These are phyloP conservation scores for Sclerotinia minor DNA, from an alignment of 2,329 filamentous ascomycete species.

Conservation along the genomic window DNA sequence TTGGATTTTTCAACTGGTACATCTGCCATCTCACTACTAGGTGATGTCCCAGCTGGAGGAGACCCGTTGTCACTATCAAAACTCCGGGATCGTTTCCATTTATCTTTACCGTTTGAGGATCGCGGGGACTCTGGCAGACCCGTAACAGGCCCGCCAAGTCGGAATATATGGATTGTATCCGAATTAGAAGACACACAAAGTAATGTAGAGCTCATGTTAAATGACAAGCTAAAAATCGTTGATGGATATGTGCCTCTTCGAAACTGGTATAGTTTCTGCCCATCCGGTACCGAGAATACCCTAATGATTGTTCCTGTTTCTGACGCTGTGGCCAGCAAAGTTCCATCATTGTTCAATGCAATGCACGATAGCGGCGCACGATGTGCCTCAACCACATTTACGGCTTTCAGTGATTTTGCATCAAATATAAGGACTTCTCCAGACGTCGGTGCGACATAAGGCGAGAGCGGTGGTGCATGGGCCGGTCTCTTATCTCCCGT, in stretches of 20 bases:
- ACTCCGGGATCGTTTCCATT: constrained; percentile 45
- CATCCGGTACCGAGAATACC: constrained; percentile 88
- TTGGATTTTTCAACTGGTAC: constrained; percentile 45
- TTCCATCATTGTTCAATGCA: constrained; percentile 89
- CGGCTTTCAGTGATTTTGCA: constrained; percentile 81
- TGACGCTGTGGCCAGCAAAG: constrained; percentile 86
- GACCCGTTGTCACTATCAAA: constrained; percentile 59
- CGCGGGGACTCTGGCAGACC: constrained; percentile 42
- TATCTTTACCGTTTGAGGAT: constrained; percentile 35
- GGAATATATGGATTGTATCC: constrained; percentile 96
- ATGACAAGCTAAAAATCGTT: constrained; percentile 97
- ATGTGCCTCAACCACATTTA: constrained; percentile 95
- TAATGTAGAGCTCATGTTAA: constrained; percentile 90
- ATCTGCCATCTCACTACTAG: constrained; percentile 38
- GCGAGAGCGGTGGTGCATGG: constrained; percentile 79
- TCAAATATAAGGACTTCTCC: constrained; percentile 95
- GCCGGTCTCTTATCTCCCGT: constrained; percentile 60
- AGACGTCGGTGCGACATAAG: constrained; percentile 78
- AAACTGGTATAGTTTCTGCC: constrained; percentile 94
- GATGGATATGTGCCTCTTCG: constrained; percentile 92
- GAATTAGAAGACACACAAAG: constrained; percentile 95
- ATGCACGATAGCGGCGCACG: constrained; percentile 88
- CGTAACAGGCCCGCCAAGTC: constrained; percentile 57
- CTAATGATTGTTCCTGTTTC: constrained; percentile 98
- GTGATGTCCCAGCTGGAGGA: constrained; percentile 40